Conservation (phyloP, 495 filamentous ascomycete species). For the Neurospora sp. region DNA sequence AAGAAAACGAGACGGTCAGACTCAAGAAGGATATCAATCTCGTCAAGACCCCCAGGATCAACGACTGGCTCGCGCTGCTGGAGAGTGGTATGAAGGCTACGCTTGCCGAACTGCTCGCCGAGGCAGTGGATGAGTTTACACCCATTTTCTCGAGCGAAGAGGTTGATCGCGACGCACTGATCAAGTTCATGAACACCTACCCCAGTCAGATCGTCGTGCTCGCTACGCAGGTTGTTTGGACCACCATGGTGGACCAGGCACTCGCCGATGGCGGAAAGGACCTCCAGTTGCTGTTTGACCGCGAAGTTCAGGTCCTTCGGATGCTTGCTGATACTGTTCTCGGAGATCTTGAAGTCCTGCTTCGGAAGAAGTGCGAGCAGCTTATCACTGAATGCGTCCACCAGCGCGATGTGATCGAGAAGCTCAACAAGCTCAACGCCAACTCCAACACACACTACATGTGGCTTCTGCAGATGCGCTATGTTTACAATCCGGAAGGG, state of each 20-base stretch:
- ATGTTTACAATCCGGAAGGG: slow-evolving; percentile 72
- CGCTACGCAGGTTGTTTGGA: slow-evolving; percentile 93
- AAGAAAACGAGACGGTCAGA: slow-evolving; percentile 84
- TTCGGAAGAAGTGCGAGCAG: slow-evolving; percentile 93
- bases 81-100: slow-evolving; percentile 92
- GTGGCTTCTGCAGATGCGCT: slow-evolving; percentile 98
- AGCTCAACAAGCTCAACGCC: slow-evolving; percentile 65
- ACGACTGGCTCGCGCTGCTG: slow-evolving; percentile 89
- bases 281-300: slow-evolving; percentile 59
- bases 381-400: slow-evolving; percentile 98
- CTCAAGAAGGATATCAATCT: slow-evolving; percentile 86
- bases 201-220: slow-evolving; percentile 94
- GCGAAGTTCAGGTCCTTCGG: slow-evolving; percentile 69
- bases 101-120: slow-evolving; percentile 78
- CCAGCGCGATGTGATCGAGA: slow-evolving; percentile 83
- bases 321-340: slow-evolving; percentile 83
- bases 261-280: slow-evolving; percentile 56
- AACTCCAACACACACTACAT: slow-evolving; percentile 71
- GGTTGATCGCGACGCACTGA: slow-evolving; percentile 58
- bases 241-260: slow-evolving; percentile 65
- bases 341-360: slow-evolving; percentile 74
- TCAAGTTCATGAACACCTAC: slow-evolving; percentile 65
- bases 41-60: slow-evolving; percentile 87
- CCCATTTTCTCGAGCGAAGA: slow-evolving; percentile 56
- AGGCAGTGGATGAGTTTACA: slow-evolving; percentile 70